Percentiles rank a stretch among this genome's conserved stretches.
Conservation (phyloP, 164 flowering plant species). For the Vitis riparia region DNA sequence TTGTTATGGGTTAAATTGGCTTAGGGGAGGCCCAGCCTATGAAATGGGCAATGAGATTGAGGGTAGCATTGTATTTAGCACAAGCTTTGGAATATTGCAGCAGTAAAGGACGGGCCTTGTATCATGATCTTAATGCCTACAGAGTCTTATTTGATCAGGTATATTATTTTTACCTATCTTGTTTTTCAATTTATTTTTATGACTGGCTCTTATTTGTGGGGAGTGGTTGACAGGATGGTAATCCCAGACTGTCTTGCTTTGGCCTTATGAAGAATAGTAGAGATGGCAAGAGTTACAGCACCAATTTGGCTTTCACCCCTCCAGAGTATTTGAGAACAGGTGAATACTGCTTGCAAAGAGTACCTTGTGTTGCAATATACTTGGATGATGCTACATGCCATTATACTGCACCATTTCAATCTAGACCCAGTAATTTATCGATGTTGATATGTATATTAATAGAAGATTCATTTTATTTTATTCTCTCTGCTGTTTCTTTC, state of each 20-base stretch:
- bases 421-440: no score
- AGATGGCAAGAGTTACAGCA: conserved; percentile 76
- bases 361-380: no score
- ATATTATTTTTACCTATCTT: background rate
- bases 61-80: conserved; percentile 82
- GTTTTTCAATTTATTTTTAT: background rate
- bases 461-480: background rate
- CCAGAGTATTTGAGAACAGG: conserved; percentile 72
- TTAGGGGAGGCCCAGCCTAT: conserved; percentile 90
- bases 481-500: background rate
- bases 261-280: conserved; percentile 74
- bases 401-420: no score
- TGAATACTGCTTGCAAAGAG: background rate
- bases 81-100: conserved; percentile 91
- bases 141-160: conserved; percentile 72
- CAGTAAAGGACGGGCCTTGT: conserved; percentile 78
- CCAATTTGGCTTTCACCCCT: conserved; percentile 76
- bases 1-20: conserved; percentile 12
- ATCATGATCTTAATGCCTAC: conserved; percentile 95
- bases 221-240: conserved; percentile 42
- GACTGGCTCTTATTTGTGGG: background rate
- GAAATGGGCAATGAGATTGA: conserved; percentile 98
- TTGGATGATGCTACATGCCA: no score
- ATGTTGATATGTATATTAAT: no score
- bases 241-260: conserved; percentile 71